Percentiles rank a stretch among this genome's conserved stretches.
Conservation (phyloP, 2,329 filamentous ascomycete species). For the Graphilbum sp. region DNA sequence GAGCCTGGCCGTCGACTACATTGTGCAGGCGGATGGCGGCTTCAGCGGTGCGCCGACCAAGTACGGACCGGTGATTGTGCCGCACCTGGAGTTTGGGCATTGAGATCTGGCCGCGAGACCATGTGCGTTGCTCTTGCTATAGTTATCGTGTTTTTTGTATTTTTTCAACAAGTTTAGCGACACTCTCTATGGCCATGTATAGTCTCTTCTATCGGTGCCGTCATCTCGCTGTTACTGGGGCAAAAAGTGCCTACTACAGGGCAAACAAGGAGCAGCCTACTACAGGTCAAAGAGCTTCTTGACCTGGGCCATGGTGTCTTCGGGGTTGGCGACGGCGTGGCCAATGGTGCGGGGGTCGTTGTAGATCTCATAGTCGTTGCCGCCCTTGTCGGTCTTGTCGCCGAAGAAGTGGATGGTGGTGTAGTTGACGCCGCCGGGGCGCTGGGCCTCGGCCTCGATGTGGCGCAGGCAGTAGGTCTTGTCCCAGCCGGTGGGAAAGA, state of each 20-base stretch:
- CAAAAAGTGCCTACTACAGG: no score
- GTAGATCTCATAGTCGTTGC: constrained; percentile 95
- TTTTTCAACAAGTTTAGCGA: no score
- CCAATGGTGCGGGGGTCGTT: constrained; percentile 66
- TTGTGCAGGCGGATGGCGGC: constrained; percentile 81
- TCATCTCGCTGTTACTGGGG: no score
- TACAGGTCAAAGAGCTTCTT: constrained; percentile 61
- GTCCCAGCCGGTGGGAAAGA: constrained; percentile 95
- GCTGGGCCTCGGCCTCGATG: constrained; percentile 62
- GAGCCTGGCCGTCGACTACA: constrained; percentile 86
- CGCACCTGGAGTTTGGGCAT: constrained; percentile 61
- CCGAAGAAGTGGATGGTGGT: constrained; percentile 94
- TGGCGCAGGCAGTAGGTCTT: constrained; percentile 94
- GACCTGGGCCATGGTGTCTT: constrained; percentile 65
- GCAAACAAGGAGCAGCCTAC: no score
- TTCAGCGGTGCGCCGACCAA: constrained; percentile 61
- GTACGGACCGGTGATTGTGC: constrained; percentile 92
- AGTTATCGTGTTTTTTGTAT: no score
- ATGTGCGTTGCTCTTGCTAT: no score
- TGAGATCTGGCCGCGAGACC: no score
- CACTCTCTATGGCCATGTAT: no score
- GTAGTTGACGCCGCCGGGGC: constrained; percentile 57
- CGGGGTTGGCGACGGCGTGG: constrained; percentile 65
- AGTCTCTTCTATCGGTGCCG: no score
- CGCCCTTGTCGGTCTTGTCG: constrained; percentile 81